phyloP scores from a whole-genome alignment of 2,329 filamentous ascomycete species.

The Epichloe brachyelytri region DNA sequence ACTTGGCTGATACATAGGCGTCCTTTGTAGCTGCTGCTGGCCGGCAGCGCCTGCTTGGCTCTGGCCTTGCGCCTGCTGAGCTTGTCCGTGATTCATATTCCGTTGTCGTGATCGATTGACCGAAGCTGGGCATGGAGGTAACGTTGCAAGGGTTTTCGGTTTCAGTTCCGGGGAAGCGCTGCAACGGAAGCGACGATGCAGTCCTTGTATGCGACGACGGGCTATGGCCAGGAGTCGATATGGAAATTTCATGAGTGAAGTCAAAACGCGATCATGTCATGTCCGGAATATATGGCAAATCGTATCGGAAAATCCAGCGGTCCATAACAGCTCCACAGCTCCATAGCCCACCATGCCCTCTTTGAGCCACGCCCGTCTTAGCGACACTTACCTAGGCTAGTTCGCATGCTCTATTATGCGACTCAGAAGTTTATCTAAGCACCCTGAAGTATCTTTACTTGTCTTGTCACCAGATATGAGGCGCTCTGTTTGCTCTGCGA shows the following conservation, averaged over 20 bases:
- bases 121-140: background rate
- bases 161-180: background rate
- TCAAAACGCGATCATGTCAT: background rate
- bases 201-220: background rate
- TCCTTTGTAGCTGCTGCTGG: slow-evolving; percentile 14
- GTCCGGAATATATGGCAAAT: too few species aligned
- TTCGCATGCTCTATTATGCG: too few species aligned
- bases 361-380: too few species aligned
- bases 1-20: slow-evolving; percentile 36
- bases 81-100: slow-evolving; percentile 16
- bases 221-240: background rate
- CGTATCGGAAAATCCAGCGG: background rate
- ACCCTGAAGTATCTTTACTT: too few species aligned
- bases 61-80: slow-evolving; percentile 11
- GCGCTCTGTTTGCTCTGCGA: too few species aligned
- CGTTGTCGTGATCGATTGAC: background rate
- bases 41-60: slow-evolving; percentile 13
- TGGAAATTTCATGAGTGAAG: background rate
- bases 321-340: too few species aligned
- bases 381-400: too few species aligned
- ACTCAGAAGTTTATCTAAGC: too few species aligned
- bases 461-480: too few species aligned
- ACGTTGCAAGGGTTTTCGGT: background rate
- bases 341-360: too few species aligned
- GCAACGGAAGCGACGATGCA: background rate